Base-by-base conservation (phyloP, 345 rosid species). In the Orychophragmus violaceus region DNA sequence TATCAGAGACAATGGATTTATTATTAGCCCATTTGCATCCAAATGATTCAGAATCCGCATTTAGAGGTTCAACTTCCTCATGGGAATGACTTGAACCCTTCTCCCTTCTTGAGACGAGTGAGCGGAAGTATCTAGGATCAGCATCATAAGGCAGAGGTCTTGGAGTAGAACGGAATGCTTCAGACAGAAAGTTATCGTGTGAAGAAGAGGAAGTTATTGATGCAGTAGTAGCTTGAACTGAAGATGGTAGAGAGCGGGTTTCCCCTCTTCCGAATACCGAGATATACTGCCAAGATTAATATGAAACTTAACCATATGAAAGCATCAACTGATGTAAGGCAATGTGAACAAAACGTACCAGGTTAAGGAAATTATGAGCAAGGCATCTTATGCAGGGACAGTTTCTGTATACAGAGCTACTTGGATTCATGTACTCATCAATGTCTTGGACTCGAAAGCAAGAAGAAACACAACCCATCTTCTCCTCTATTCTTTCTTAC, bases 81-180 rank as follows among this genome's bases (percentile, higher is more conserved):
- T 85, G 78, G 39, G 82, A 80, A 66, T 93, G 95, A 76, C 91
- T 90, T 45, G 96, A 82, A 71, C 97, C 97, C 69, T 90, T 90
- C 77, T 90, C 98, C 32, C 76, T 80, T 58, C 90, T 82, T 57
- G 91, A 79, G 64, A 86, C 76, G 60, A 84, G 71, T 28, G 82
- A 70, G 52, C 78, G 69, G 21, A 76, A 68, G 60, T 79, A 78
- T 79, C 98, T 84, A 54, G 96, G 88, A 70, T 88, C 92, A 13
- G 76, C 83, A 72, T 93, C 97, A 76, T 90, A 93, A 75, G 98
- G 98, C 78, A 93, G 64, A 32, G 98, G 97, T 79, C 94, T 83
- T 48, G 98, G 98, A 70, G 97, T 90, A 79, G 98, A 86, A 35
- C 80, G 89, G 63, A 77, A 88, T 72, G 84, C 89, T 71, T 86